These are phyloP conservation scores for Hibiscus mutabilis DNA, from an alignment of 345 rosid genomes.

Conservation along the genomic window DNA sequence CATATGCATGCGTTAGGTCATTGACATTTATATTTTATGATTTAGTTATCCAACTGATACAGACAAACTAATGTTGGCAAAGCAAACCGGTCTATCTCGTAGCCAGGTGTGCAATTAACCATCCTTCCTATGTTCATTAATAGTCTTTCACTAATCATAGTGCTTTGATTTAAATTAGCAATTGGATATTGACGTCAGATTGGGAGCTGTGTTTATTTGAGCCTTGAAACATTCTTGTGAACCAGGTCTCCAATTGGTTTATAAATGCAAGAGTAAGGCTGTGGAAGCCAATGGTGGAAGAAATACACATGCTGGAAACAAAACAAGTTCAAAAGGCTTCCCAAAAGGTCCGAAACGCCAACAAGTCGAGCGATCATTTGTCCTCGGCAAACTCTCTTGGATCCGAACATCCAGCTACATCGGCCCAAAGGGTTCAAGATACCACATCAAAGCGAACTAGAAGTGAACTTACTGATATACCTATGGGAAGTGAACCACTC, in stretches of 20 bases:
- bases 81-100: conserved; percentile 85
- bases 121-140: not conserved
- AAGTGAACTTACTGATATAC: conserved; percentile 30
- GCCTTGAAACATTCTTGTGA: not conserved
- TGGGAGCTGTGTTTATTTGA: too few relatives aligned
- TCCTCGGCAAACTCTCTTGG: conserved; percentile 19
- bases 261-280: conserved; percentile 89
- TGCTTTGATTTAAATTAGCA: too few relatives aligned
- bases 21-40: conserved; percentile 6
- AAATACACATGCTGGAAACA: conserved; percentile 62
- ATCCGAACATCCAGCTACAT: conserved; percentile 29
- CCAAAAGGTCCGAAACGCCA: conserved; percentile 37
- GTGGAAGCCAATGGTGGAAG: conserved; percentile 98
- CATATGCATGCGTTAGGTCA: not conserved
- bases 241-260: conserved; percentile 86
- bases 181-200: too few relatives aligned
- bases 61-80: conserved; percentile 84
- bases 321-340: conserved; percentile 51
- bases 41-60: conserved; percentile 86
- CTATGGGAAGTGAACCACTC: conserved; percentile 21
- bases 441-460: conserved; percentile 42
- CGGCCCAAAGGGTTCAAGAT: conserved; percentile 31
- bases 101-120: conserved; percentile 54
- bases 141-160: not conserved
- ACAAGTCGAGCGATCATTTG: conserved; percentile 24